A percentile compares a stretch with the other conserved stretches of the same genome.
Evolutionary conservation across 305 asterid genomes (phyloP).

Genomic region (Fraxinus ornus): DNA sequence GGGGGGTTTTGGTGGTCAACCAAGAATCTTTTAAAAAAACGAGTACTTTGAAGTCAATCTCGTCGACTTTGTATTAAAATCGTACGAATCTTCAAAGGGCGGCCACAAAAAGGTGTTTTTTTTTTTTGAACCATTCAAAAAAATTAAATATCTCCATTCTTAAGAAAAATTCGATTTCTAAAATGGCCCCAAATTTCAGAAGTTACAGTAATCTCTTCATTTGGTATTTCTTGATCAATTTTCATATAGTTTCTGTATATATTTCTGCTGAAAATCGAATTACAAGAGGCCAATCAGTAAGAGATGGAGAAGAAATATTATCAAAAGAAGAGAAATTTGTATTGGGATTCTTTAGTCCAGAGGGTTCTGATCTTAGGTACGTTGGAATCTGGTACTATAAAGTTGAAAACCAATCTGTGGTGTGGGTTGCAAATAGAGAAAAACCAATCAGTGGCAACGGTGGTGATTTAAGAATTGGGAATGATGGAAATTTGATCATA

Average conservation of each 20-base stretch:
- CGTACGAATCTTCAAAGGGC: slow-evolving; percentile 23
- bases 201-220: neutral
- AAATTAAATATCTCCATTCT: neutral
- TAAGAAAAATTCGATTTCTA: neutral
- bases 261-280: slow-evolving; percentile 35
- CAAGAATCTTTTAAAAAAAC: slow-evolving; percentile 28
- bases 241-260: slow-evolving; percentile 23
- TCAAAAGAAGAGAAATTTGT: slow-evolving; percentile 44
- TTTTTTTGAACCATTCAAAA: neutral
- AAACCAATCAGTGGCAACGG: slow-evolving; percentile 42
- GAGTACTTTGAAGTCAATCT: slow-evolving; percentile 21
- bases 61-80: slow-evolving; percentile 20
- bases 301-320: slow-evolving; percentile 52
- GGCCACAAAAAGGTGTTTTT: neutral
- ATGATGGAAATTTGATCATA: slow-evolving; percentile 45
- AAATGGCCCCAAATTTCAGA: slow-evolving; percentile 31
- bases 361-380: slow-evolving; percentile 43
- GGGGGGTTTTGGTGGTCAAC: slow-evolving; percentile 11
- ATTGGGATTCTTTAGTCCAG: slow-evolving; percentile 74
- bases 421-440: slow-evolving; percentile 78
- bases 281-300: slow-evolving; percentile 25
- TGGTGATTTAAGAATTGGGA: slow-evolving; percentile 39
- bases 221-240: slow-evolving; percentile 21
- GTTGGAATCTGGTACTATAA: slow-evolving; percentile 69
- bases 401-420: slow-evolving; percentile 34